Conservation (phyloP, 805 yeast species). For the Cyberlindnera xishuangbannaensis region DNA sequence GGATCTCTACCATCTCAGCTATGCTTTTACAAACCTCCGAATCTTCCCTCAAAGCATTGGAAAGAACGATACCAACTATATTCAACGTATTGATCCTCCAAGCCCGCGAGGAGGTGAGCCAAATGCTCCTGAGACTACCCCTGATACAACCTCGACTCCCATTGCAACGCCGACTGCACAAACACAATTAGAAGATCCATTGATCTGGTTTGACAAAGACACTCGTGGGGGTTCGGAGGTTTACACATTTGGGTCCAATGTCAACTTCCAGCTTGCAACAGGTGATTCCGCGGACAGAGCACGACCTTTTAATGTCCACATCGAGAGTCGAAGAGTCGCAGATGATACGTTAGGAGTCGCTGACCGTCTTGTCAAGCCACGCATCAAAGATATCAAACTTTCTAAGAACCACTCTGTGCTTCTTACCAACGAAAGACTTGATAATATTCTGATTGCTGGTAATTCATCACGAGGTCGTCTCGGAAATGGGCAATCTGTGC, state of each 20-base stretch:
- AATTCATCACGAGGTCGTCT: conserved; percentile 65
- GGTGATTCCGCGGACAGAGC: conserved; percentile 53
- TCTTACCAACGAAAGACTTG: conserved; percentile 41
- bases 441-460: conserved; percentile 57
- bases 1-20: conserved; percentile 40
- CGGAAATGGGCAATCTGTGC: conserved; percentile 45
- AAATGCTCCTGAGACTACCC: no score
- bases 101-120: neutral
- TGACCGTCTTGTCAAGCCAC: conserved; percentile 32
- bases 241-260: conserved; percentile 57
- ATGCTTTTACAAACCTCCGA: conserved; percentile 37
- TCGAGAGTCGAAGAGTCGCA: conserved; percentile 12
- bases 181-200: conserved; percentile 4
- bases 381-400: conserved; percentile 43
- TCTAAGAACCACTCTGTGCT: conserved; percentile 64
- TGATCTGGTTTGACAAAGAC: conserved; percentile 36
- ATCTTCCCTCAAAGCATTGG: conserved; percentile 39
- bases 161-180: neutral
- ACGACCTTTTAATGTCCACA: conserved; percentile 35
- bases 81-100: conserved; percentile 12
- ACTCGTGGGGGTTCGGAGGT: conserved; percentile 52
- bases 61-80: conserved; percentile 18
- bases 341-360: conserved; percentile 17
- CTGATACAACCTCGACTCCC: neutral
- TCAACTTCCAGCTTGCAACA: conserved; percentile 58